phyloP scores from a whole-genome alignment of 257 asterid genomes.

The Solanum chilense region DNA sequence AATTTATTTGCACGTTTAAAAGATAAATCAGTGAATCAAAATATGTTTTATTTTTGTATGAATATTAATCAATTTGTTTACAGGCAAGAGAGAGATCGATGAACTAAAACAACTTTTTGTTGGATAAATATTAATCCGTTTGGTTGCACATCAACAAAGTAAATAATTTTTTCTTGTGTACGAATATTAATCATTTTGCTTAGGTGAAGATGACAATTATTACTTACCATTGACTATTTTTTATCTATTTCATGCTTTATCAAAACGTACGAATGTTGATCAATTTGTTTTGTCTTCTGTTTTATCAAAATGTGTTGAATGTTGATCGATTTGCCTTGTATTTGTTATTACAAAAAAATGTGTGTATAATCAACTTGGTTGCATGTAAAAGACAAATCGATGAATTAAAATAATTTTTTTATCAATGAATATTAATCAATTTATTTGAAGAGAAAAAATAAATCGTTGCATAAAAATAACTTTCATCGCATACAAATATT shows the following conservation, averaged over 20 bases:
- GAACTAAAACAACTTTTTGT: background rate
- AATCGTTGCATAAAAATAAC: background rate
- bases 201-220: rapidly evolving
- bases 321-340: background rate
- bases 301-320: background rate
- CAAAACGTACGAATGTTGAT: background rate
- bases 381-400: background rate
- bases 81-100: background rate
- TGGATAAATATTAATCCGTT: background rate
- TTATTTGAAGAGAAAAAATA: background rate
- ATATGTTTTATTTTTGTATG: rapidly evolving
- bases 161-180: rapidly evolving
- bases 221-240: background rate
- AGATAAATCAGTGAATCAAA: background rate
- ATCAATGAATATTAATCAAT: background rate
- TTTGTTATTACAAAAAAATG: background rate
- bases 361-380: background rate
- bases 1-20: no score
- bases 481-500: background rate
- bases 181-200: background rate
- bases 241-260: background rate
- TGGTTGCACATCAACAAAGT: background rate
- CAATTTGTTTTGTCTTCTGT: background rate
- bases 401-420: background rate
- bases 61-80: background rate